Evolutionary conservation across 2,329 filamentous ascomycete species (phyloP).

Genomic region (Nigrospora osmanthi): DNA sequence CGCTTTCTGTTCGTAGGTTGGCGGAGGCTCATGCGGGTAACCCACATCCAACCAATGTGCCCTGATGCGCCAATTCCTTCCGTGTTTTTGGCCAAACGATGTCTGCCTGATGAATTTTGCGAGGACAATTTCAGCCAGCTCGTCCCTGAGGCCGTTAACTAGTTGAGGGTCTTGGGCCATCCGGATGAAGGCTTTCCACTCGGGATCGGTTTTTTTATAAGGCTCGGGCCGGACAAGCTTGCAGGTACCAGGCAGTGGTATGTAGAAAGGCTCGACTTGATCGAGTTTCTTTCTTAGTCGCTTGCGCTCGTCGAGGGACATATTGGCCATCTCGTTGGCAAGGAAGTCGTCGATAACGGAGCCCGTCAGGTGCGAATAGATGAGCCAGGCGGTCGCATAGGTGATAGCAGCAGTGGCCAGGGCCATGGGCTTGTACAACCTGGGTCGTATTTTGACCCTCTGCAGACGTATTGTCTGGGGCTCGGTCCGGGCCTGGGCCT

Average conservation of each 20-base stretch:
- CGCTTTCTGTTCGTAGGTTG: no score
- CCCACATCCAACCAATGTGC: no score
- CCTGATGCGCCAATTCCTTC: no score
- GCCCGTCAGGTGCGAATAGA: no score
- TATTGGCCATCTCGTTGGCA: constrained; percentile 31
- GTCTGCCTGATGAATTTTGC: constrained; percentile 7
- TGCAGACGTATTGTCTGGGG: constrained; percentile 17
- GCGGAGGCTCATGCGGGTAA: no score
- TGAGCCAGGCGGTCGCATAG: no score
- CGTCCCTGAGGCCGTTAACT: constrained; percentile 34
- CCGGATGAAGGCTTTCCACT: constrained; percentile 54
- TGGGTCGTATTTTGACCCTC: constrained; percentile 17
- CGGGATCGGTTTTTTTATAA: constrained; percentile 51
- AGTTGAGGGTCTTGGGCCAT: constrained; percentile 45
- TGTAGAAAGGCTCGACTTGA: constrained; percentile 41
- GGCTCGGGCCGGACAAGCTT: constrained; percentile 37
- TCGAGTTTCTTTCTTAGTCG: constrained; percentile 26
- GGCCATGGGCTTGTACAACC: constrained; percentile 14
- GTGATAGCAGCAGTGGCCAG: not conserved
- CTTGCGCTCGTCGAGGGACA: constrained; percentile 36
- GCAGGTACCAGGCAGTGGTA: constrained; percentile 55
- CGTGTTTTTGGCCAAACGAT: not conserved
- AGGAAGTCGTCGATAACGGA: constrained; percentile 39
- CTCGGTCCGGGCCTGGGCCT: constrained; percentile 1
- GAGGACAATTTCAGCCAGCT: constrained; percentile 23